Conservation (phyloP, 805 yeast genomes). For the Metschnikowia sp. region DNA sequence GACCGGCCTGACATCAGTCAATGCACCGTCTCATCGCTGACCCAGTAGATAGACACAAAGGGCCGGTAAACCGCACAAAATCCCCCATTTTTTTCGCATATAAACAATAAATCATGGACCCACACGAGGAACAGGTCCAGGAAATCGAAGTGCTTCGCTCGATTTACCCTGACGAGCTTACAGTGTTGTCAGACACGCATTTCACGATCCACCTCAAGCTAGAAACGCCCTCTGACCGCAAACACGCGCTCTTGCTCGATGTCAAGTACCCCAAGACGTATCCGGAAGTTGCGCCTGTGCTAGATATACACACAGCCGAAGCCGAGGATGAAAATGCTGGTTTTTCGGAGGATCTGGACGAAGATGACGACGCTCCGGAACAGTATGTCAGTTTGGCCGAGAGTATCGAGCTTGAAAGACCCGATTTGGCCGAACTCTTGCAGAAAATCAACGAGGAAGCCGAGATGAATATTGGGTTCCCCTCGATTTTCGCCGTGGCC, state of each 20-base stretch:
- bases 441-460: constrained; percentile 55
- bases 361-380: constrained; percentile 14
- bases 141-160: constrained; percentile 87
- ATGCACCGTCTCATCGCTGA: too few relatives aligned
- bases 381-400: constrained; percentile 54
- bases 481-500: constrained; percentile 80
- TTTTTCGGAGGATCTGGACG: constrained; percentile 34
- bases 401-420: constrained; percentile 48
- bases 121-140: constrained; percentile 78
- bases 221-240: constrained; percentile 63
- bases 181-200: constrained; percentile 40
- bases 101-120: constrained; percentile 54
- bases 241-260: constrained; percentile 53
- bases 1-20: too few relatives aligned
- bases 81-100: too few relatives aligned
- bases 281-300: constrained; percentile 75
- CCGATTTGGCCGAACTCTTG: constrained; percentile 43
- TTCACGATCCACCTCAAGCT: constrained; percentile 58
- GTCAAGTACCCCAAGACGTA: constrained; percentile 74
- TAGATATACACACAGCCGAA: constrained; percentile 38
- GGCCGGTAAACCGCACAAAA: too few relatives aligned
- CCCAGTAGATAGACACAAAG: too few relatives aligned
- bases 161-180: constrained; percentile 89
- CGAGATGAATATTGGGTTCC: constrained; percentile 81
- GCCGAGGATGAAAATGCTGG: constrained; percentile 36